Conservation (phyloP, 257 asterid genomes). For the Jacaranda copaia region DNA sequence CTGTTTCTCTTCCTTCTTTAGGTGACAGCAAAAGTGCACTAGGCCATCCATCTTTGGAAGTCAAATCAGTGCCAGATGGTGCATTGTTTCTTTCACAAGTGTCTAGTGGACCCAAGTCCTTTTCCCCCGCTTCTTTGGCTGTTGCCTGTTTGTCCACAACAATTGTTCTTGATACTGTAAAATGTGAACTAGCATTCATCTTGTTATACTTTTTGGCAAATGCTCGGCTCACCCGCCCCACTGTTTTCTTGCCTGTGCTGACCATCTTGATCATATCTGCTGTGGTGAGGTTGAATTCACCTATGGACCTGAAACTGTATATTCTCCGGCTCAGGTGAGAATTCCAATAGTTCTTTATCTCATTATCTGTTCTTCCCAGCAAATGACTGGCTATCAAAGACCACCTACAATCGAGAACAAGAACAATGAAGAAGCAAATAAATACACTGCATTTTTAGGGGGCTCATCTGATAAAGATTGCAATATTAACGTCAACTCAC, state of each 20-base stretch:
- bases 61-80: too few relatives aligned
- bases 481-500: constrained; percentile 1
- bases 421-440: neutral
- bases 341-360: constrained; percentile 61
- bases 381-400: constrained; percentile 55
- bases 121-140: neutral
- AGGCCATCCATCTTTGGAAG: too few relatives aligned
- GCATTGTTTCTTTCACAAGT: too few relatives aligned
- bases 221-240: constrained; percentile 43
- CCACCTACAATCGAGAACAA: constrained; percentile 45
- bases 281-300: constrained; percentile 1
- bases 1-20: too few relatives aligned
- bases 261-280: constrained; percentile 31
- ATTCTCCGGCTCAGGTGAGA: constrained; percentile 53
- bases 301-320: constrained; percentile 36
- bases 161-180: neutral
- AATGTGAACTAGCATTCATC: neutral
- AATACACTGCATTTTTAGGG: neutral
- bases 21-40: too few relatives aligned
- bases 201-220: constrained; percentile 44
- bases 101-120: neutral
- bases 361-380: constrained; percentile 59
- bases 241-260: constrained; percentile 29
- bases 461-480: neutral
- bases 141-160: neutral